phyloP scores from a whole-genome alignment of 2,329 filamentous ascomycete genomes.

The Cryphonectria nitschkei region DNA sequence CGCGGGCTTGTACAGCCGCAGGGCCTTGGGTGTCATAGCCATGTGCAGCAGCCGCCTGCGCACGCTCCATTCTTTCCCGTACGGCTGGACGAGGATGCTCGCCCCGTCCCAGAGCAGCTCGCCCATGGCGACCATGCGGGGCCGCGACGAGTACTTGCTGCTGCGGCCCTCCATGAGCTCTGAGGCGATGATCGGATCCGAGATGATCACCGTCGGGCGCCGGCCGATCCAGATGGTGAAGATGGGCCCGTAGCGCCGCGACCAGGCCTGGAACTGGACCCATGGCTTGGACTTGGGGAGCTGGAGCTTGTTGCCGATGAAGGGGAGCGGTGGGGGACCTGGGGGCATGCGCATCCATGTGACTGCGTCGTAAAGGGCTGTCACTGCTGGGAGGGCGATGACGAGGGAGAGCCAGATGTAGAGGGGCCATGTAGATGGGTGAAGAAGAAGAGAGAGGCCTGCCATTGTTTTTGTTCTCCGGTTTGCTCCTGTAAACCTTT shows the following conservation, averaged over 20 bases:
- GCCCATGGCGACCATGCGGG: slow-evolving; percentile 33
- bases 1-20: slow-evolving; percentile 49
- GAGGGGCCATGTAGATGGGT: slow-evolving; percentile 30
- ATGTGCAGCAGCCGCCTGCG: slow-evolving; percentile 47
- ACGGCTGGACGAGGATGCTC: slow-evolving; percentile 52
- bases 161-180: slow-evolving; percentile 51
- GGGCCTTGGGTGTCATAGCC: slow-evolving; percentile 47
- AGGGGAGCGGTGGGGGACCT: slow-evolving; percentile 49
- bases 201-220: slow-evolving; percentile 49
- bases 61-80: slow-evolving; percentile 50
- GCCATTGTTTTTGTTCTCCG: slow-evolving; percentile 1
- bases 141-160: slow-evolving; percentile 38
- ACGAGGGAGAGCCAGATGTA: slow-evolving; percentile 32
- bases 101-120: slow-evolving; percentile 42
- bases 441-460: slow-evolving; percentile 15
- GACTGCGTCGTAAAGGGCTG: slow-evolving; percentile 39
- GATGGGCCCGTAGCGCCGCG: slow-evolving; percentile 48
- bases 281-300: slow-evolving; percentile 37
- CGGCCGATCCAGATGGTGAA: slow-evolving; percentile 53
- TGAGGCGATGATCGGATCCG: slow-evolving; percentile 46
- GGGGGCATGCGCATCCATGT: slow-evolving; percentile 47
- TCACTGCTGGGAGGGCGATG: slow-evolving; percentile 31
- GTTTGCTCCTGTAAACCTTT: neutral
- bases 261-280: slow-evolving; percentile 49
- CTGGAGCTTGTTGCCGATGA: slow-evolving; percentile 46